Conservation (phyloP, 495 filamentous ascomycete genomes). For the Hypoxylon lenormandii region DNA sequence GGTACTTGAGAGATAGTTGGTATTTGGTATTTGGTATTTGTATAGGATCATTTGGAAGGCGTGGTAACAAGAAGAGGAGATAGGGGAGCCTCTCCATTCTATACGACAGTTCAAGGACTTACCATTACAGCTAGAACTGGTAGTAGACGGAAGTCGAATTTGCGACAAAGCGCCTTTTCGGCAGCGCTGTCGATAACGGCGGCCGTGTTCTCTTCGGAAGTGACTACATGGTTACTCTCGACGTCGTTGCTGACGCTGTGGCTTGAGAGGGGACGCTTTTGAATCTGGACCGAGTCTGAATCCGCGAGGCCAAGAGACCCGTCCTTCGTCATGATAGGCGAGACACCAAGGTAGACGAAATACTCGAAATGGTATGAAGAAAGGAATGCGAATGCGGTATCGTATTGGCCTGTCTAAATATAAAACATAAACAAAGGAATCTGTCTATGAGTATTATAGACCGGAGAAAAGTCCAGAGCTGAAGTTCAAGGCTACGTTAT, state of each 20-base stretch:
- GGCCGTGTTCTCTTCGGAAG: conserved; percentile 27
- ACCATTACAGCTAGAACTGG: conserved; percentile 74
- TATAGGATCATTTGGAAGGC: not conserved
- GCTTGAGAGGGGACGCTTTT: conserved; percentile 17
- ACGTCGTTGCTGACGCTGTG: conserved; percentile 36
- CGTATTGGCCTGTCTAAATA: too few relatives aligned
- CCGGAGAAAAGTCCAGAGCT: too few relatives aligned
- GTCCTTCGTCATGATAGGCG: conserved; percentile 14
- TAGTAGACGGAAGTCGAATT: conserved; percentile 72
- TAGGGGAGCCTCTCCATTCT: not conserved
- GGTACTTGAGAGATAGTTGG: conserved; percentile 50
- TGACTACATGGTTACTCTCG: conserved; percentile 33
- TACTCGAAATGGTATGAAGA: too few relatives aligned
- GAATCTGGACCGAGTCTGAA: conserved; percentile 17
- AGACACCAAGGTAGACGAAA: not conserved
- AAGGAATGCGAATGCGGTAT: too few relatives aligned
- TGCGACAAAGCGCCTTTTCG: conserved; percentile 72
- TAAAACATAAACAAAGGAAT: too few relatives aligned
- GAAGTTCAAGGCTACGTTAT: too few relatives aligned
- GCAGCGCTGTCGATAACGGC: conserved; percentile 56
- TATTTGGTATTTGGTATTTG: conserved; percentile 9
- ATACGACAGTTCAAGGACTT: conserved; percentile 31
- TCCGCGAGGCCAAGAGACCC: conserved; percentile 14
- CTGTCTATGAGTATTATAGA: too few relatives aligned
- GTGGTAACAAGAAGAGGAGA: too few relatives aligned